A percentile compares a stretch with the other conserved stretches of the same genome.
Evolutionary conservation across 2,329 filamentous ascomycete genomes (phyloP).

Genomic region (Aureobasidium lini): DNA sequence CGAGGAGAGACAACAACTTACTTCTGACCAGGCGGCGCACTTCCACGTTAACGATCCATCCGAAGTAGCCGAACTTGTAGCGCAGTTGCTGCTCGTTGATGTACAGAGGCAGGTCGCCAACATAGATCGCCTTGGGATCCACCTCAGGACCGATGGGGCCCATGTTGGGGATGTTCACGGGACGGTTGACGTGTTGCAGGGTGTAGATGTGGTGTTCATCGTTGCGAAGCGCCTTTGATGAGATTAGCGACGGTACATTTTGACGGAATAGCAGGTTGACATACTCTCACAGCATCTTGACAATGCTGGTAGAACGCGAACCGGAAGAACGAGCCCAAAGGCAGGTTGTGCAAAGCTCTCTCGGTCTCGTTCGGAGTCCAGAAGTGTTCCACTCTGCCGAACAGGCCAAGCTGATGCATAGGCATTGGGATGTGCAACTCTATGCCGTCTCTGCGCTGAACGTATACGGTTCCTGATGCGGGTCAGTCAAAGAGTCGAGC

Average conservation of each 20-base stretch:
- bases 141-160: background rate
- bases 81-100: background rate
- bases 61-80: constrained; percentile 9
- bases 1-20: background rate
- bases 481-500: background rate
- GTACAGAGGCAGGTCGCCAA: constrained; percentile 10
- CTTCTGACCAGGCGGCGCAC: background rate
- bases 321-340: constrained; percentile 24
- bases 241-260: background rate
- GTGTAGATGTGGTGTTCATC: background rate
- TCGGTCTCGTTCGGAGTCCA: constrained; percentile 21
- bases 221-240: background rate
- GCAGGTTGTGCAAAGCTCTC: constrained; percentile 23
- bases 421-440: background rate
- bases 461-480: constrained; percentile 5
- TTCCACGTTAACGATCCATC: constrained; percentile 1
- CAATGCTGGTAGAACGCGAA: constrained; percentile 25
- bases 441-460: background rate
- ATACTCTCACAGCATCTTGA: constrained; percentile 23
- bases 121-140: constrained; percentile 6
- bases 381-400: constrained; percentile 21
- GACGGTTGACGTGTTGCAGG: background rate
- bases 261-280: constrained; percentile 16
- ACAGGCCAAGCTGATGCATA: constrained; percentile 38
- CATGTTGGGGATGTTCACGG: background rate